These are phyloP conservation scores for Lichtheimia ramosa DNA, from an alignment of 371 early-diverging fungal genomes.

Conservation along the genomic window DNA sequence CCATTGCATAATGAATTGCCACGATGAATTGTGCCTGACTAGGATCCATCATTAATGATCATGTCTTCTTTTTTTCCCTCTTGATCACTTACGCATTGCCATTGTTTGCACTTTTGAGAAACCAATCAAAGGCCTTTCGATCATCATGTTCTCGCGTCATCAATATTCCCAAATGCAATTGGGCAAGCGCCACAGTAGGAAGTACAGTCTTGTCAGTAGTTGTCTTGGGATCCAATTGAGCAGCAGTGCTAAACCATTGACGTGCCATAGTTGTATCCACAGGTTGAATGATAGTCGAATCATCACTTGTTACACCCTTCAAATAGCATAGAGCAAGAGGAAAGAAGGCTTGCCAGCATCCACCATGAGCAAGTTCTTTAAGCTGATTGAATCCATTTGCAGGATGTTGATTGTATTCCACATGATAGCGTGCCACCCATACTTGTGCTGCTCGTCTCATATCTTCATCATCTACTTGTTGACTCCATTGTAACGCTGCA, in stretches of 20 bases:
- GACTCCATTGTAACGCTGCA: constrained; percentile 30
- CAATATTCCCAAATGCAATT: constrained; percentile 22
- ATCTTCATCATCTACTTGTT: constrained; percentile 16
- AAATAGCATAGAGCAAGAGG: constrained; percentile 41
- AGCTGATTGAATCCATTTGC: constrained; percentile 29
- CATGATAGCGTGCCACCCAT: constrained; percentile 42
- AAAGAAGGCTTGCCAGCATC: constrained; percentile 40
- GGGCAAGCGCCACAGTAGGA: constrained; percentile 18
- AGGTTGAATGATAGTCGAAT: constrained; percentile 26
- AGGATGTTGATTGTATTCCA: constrained; percentile 32
- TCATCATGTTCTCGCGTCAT: constrained; percentile 15
- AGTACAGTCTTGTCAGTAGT: constrained; percentile 60
- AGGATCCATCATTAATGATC: neutral
- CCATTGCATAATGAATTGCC: constrained; percentile 23
- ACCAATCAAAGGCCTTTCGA: constrained; percentile 21
- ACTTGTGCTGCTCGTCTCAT: constrained; percentile 22
- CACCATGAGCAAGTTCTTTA: constrained; percentile 27
- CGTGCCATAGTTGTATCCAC: constrained; percentile 57
- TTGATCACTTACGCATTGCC: constrained; percentile 25
- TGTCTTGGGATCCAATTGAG: constrained; percentile 58
- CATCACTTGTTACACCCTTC: constrained; percentile 31
- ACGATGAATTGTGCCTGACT: constrained; percentile 32
- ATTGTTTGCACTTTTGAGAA: constrained; percentile 26
- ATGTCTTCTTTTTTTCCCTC: neutral
- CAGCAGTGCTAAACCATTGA: constrained; percentile 64